A percentile compares a stretch with the other conserved stretches of the same genome.
Conservation (phyloP, 805 yeast species). For the Yarrowia sp. region DNA sequence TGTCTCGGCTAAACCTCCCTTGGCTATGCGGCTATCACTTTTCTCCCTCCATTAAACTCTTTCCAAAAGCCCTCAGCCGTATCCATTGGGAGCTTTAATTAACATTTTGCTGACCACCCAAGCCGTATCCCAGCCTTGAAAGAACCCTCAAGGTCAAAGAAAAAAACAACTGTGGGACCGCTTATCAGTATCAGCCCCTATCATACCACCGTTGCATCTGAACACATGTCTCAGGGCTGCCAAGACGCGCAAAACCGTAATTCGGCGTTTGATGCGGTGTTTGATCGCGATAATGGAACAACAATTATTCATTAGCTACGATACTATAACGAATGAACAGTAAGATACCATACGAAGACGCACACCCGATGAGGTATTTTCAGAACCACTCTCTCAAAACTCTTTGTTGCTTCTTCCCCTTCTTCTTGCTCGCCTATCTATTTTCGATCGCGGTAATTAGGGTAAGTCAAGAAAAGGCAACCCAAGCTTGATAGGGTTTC, state of each 20-base stretch:
- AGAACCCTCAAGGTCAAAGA: neutral
- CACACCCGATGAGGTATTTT: neutral
- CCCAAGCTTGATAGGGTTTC: no score
- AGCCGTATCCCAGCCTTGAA: no score
- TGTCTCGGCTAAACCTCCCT: neutral
- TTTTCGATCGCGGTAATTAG: no score
- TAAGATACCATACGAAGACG: no score
- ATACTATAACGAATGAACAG: neutral
- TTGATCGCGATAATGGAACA: neutral
- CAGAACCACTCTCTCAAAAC: no score
- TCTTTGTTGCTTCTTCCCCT: no score
- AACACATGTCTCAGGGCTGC: neutral
- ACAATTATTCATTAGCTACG: no score
- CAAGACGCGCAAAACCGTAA: neutral
- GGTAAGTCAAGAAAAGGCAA: no score
- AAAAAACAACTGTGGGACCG: no score
- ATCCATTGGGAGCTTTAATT: neutral
- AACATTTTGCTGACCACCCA: neutral
- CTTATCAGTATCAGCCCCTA: no score
- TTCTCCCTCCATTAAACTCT: neutral
- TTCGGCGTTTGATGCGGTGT: constrained; percentile 11
- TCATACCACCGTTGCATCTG: no score
- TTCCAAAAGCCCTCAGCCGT: constrained; percentile 17
- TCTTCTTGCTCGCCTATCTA: no score
- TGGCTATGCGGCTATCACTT: neutral